Conservation (phyloP, 352 stramenopile genomes). For the Halophytophthora batemanensis region DNA sequence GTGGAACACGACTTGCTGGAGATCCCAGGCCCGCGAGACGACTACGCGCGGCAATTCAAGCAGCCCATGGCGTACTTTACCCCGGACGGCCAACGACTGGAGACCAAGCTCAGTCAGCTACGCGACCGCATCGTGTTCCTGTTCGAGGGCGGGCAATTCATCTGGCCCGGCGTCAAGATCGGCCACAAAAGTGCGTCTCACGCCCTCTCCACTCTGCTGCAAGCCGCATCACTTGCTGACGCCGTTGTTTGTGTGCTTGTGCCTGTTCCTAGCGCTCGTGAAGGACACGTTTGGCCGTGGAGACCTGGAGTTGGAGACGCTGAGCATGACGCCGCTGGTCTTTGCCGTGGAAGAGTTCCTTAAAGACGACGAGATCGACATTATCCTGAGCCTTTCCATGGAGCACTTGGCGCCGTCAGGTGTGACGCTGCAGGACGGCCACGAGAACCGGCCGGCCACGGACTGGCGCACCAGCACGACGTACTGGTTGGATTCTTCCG, state of each 20-base stretch:
- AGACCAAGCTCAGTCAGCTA: slow-evolving; percentile 29
- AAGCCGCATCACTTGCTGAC: neutral
- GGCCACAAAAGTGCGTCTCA: slow-evolving; percentile 66
- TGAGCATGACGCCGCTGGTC: slow-evolving; percentile 65
- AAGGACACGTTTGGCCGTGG: slow-evolving; percentile 40
- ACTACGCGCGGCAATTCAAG: slow-evolving; percentile 46
- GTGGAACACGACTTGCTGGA: slow-evolving; percentile 33
- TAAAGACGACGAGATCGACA: slow-evolving; percentile 70
- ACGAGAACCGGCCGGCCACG: slow-evolving; percentile 59
- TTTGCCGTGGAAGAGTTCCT: slow-evolving; percentile 75
- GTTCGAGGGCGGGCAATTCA: slow-evolving; percentile 74
- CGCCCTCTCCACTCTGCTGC: no score
- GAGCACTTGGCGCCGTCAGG: slow-evolving; percentile 56
- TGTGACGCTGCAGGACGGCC: slow-evolving; percentile 57
- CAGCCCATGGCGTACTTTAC: slow-evolving; percentile 65
- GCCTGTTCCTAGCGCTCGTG: slow-evolving; percentile 30
- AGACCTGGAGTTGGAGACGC: slow-evolving; percentile 54
- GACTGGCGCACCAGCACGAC: slow-evolving; percentile 80
- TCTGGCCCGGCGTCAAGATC: slow-evolving; percentile 64
- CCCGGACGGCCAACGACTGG: slow-evolving; percentile 41
- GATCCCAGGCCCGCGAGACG: slow-evolving; percentile 26
- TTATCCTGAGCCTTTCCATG: slow-evolving; percentile 67
- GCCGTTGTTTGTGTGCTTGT: no score
- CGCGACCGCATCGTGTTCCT: slow-evolving; percentile 60
- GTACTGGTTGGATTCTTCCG: slow-evolving; percentile 60